These are phyloP conservation scores for Rhizopogon vulgaris DNA, from an alignment of 768 basidiomycete genomes.

Conservation along the genomic window DNA sequence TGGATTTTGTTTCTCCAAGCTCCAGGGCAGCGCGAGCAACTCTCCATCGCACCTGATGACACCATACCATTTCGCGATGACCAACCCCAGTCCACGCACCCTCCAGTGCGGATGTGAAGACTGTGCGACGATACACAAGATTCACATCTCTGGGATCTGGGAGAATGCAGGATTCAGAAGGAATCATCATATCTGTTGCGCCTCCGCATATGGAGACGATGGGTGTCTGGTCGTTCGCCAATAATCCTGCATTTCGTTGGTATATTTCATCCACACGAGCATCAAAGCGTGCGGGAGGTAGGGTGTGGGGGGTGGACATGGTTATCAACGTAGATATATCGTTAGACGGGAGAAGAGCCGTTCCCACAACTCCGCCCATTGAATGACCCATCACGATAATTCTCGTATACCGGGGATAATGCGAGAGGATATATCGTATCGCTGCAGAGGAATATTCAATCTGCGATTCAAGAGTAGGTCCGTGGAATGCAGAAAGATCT, in stretches of 20 bases:
- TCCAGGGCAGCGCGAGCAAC: conserved; percentile 78
- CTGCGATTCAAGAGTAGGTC: conserved; percentile 79
- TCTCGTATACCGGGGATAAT: conserved; percentile 57
- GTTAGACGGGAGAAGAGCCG: conserved; percentile 62
- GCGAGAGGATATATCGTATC: conserved; percentile 71
- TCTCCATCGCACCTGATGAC: conserved; percentile 91
- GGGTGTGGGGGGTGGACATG: conserved; percentile 90
- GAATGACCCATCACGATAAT: conserved; percentile 89
- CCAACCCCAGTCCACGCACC: conserved; percentile 96
- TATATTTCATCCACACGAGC: conserved; percentile 75
- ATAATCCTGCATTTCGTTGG: conserved; percentile 30
- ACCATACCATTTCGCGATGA: conserved; percentile 97
- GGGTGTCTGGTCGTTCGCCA: conserved; percentile 47
- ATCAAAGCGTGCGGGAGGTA: conserved; percentile 88
- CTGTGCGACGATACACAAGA: conserved; percentile 44
- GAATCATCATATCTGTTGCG: conserved; percentile 85
- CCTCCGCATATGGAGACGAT: conserved; percentile 89
- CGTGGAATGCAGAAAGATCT: conserved; percentile 93
- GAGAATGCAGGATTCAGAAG: conserved; percentile 82
- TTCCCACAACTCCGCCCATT: conserved; percentile 94
- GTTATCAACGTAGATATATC: conserved; percentile 79
- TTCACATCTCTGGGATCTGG: conserved; percentile 15
- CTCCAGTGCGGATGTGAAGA: conserved; percentile 84
- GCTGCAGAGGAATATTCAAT: conserved; percentile 66
- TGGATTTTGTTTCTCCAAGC: conserved; percentile 33